Evolutionary conservation across 2,329 filamentous ascomycete genomes (phyloP), one percentile per base, ranked within the genome.

Genomic region (Knufia fluminis): DNA sequence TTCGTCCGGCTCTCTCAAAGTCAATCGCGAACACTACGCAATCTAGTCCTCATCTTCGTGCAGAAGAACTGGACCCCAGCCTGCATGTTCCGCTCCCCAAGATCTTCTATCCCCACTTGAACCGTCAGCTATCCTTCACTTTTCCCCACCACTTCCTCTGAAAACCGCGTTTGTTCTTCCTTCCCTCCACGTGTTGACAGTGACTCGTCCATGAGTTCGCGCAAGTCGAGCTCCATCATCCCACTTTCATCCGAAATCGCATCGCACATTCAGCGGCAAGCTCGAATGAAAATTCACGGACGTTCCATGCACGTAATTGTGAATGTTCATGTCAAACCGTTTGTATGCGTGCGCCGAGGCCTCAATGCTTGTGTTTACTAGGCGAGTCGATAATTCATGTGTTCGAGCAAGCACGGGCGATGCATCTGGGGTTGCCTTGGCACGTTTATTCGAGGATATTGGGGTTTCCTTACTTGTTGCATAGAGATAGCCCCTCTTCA

Each of bases 311-410:
- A 41, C 38, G 17, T 20, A 22, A 12, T 24, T 44, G 7, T 16
- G 22, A 31, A n/a, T 16, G 8, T 17, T 44, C 23, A 19, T 44
- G 23, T 44, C 41, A 44, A 44, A 44, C 28, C 41, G 23, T 44
- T 44, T 44, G 20, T 44, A 22, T 44, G 41, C 41, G 41, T 44
- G 41, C 38, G 22, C 16, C n/a, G 3, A 20, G 22, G 16, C 38
- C n/a, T n/a, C n/a, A n/a, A 10, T 8, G 16, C 22, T 20, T 4
- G 35, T 6, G 14, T 7, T 16, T 38, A 16, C 17, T 41, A 7
- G 38, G 8, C 38, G n/a, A 41, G 9, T n/a, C 16, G 8, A 8
- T 8, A 4, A 12, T 9, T 4, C 7, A 6, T 14, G 10, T 41
- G 38, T n/a, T 10, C 6, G 3, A 19, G 19, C 17, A 9, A 22